Evolutionary conservation across 495 filamentous ascomycete species (phyloP), one percentile per base, ranked within the genome.

Genomic region (Darksidea phi): DNA sequence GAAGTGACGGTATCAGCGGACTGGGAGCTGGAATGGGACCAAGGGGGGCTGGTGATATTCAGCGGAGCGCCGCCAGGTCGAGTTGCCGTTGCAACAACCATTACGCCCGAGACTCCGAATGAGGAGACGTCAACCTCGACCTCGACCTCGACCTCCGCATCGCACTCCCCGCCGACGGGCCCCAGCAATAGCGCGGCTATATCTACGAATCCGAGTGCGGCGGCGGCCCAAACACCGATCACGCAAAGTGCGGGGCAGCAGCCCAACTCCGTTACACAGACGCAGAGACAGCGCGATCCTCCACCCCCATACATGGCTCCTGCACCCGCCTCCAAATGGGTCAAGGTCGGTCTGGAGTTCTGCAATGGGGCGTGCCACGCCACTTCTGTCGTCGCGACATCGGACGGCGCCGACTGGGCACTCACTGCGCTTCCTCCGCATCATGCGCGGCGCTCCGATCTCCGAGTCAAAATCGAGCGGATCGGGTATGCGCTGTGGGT

Each of bases 1-100:
- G 80, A 83, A 61, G 81, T 84, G n/a, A 84, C 81, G 51, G 79
- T 83, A 45, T 79, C 72, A 54, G 81, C 80, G 11, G 78, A 83
- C 68, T 82, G 79, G 80, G 80, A 82, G 64, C 76, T 81, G 67
- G 80, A 83, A 76, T 83, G 79, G 79, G 81, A 84, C 57, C 81
- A 92, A 72, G 77, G 75, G 38, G 89, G 87, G 12, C 86, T 95
- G 67, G 88, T 74, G 46, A 74, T 74, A 51, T 74, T 74, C 57
- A 66, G 71, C 0, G 72, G 72, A 8, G 63, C 57, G 11, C 71
- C 71, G 20, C 67, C 71, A 32, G 67, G 69, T 18, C 48, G 67
- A 41, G 54, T 56, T n/a, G 54, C 46, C 18, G 18, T 48, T 17
- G 43, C 46, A 20, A 48, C 48, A 6, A 17, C 59, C n/a, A 25